Evolutionary conservation across 805 yeast species (phyloP), one percentile per base, ranked within the genome.

Genomic region (Grigorovia jiainica): DNA sequence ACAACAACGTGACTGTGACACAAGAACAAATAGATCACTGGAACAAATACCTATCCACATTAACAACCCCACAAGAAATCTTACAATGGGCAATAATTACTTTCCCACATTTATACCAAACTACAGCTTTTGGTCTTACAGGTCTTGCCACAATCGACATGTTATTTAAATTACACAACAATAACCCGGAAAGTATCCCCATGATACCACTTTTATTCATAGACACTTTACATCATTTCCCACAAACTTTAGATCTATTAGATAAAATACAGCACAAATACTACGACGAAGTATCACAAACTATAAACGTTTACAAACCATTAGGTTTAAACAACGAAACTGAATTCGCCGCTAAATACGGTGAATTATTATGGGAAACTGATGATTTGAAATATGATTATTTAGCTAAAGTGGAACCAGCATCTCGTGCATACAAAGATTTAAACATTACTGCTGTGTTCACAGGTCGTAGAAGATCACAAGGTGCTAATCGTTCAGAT

Each of bases 81-180:
- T 64, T 90, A 21, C 66, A 71, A 53, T 90, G 97, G 97, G 76
- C 95, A 0, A 64, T 82, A 13, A 60, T 75, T n/a, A 86, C 95
- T 0, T 79, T 89, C 54, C 95, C 95, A 3, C 70, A 78, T 33
- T 66, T 90, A 31, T 89, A 60, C 55, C 97, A 90, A 63, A 87
- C 95, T 2, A 87, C 97, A 0, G 97, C 97, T 1, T 87, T 90
- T 64, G 97, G 97, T 0, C 70, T 90, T 37, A 85, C 96, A 1
- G 97, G 97, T 0, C 64, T 90, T 45, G 95, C 83, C 24, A 89
- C 90, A 10, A 68, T 85, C 34, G 96, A 89, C 60, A 83, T 89
- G 73, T 62, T 89, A 23, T 72, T 82, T 25, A 76, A 78, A 55
- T 52, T 80, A 47, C 43, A 57, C 45, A 30, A 52, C 36, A 25